Conservation (phyloP, 2,329 filamentous ascomycete genomes). For the Colletotrichum somersetense region DNA sequence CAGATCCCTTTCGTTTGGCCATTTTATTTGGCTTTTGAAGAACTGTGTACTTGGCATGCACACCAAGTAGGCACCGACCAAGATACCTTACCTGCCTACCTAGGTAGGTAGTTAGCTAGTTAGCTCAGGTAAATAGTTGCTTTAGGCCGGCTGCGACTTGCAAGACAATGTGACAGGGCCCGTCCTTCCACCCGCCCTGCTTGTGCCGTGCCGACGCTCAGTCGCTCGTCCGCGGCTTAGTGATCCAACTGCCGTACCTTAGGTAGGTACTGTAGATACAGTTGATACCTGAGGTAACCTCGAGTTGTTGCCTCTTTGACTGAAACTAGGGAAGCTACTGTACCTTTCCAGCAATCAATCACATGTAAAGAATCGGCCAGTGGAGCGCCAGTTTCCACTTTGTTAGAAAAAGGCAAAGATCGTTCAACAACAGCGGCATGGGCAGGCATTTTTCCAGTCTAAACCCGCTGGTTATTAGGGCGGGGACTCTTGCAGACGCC, state of each 20-base stretch:
- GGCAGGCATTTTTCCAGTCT: constrained; percentile 23
- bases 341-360: constrained; percentile 3
- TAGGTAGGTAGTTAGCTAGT: background rate
- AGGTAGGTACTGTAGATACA: too few species aligned
- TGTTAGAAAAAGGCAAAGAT: background rate
- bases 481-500: constrained; percentile 5
- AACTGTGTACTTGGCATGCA: background rate
- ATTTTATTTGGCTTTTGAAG: background rate
- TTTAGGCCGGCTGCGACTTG: background rate
- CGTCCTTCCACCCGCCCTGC: background rate
- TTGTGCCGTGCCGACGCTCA: background rate
- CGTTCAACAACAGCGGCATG: constrained; percentile 28
- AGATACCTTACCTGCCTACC: too few species aligned
- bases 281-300: background rate
- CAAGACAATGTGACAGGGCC: background rate
- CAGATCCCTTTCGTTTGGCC: too few species aligned
- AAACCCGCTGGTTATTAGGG: constrained; percentile 30
- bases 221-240: constrained; percentile 7
- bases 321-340: background rate
- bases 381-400: background rate
- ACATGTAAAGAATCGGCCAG: constrained; percentile 13
- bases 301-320: constrained; percentile 13
- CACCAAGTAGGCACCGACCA: too few species aligned
- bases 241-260: background rate
- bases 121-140: constrained; percentile 5